These are phyloP conservation scores for Coccinonectria pachysandricola DNA, from an alignment of 2,329 filamentous ascomycete species.

Conservation along the genomic window DNA sequence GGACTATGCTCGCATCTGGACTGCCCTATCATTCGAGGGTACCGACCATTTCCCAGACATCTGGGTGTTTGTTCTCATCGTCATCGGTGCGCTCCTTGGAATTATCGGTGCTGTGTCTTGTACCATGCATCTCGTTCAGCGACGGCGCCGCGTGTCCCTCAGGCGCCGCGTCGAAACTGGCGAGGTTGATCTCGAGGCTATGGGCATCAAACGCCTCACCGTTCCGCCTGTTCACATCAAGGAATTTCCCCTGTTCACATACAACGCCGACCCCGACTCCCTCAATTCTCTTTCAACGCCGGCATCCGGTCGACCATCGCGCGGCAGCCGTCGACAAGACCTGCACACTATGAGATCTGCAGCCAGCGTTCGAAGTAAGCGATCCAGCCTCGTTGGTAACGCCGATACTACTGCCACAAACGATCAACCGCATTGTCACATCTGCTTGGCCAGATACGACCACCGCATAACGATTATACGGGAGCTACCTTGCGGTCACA, in stretches of 20 bases:
- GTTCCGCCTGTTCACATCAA: conserved; percentile 64
- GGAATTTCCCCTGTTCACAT: conserved; percentile 69
- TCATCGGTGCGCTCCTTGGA: conserved; percentile 59
- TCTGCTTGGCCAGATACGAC: conserved; percentile 76
- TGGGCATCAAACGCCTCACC: conserved; percentile 73
- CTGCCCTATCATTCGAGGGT: conserved; percentile 38
- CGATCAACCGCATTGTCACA: conserved; percentile 76
- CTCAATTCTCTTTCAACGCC: conserved; percentile 27
- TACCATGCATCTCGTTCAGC: conserved; percentile 69
- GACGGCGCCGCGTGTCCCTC: conserved; percentile 56
- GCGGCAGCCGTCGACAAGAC: conserved; percentile 21
- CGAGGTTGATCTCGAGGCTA: conserved; percentile 74
- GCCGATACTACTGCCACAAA: conserved; percentile 38
- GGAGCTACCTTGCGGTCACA: conserved; percentile 80
- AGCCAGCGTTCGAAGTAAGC: conserved; percentile 26
- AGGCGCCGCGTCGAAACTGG: conserved; percentile 62
- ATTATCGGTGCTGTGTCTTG: conserved; percentile 59
- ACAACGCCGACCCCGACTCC: conserved; percentile 46
- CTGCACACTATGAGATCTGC: conserved; percentile 20
- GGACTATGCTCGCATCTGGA: conserved; percentile 53
- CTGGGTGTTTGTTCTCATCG: conserved; percentile 68
- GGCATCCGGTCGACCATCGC: conserved; percentile 20
- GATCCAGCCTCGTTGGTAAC: conserved; percentile 24
- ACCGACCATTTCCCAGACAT: conserved; percentile 53
- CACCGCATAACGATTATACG: conserved; percentile 62